phyloP scores from a whole-genome alignment of 73 alveolate species.

The Tetrahymena thermophila region DNA sequence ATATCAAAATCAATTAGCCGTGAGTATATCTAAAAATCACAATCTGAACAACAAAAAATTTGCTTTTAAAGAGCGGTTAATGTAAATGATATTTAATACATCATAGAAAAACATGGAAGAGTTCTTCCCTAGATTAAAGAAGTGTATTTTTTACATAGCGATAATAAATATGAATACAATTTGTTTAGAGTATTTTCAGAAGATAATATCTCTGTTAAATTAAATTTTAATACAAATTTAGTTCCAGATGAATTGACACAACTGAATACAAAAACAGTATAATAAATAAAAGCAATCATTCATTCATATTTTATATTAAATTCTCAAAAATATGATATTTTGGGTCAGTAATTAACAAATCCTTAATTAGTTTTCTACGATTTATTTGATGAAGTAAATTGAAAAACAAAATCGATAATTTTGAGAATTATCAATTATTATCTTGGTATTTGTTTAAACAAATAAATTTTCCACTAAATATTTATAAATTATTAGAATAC shows the following conservation, averaged over 20 bases:
- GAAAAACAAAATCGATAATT: no score
- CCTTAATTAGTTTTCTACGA: not conserved
- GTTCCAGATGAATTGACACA: not conserved
- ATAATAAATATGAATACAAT: not conserved
- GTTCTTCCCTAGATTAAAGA: not conserved
- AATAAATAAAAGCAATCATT: not conserved
- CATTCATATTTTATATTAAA: no score
- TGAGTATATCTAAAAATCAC: not conserved
- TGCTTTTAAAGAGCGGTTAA: not conserved
- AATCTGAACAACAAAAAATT: no score
- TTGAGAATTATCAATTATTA: no score
- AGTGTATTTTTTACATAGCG: not conserved
- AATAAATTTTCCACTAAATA: no score
- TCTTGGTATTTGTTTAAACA: no score
- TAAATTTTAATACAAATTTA: not conserved
- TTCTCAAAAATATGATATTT: not conserved
- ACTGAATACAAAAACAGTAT: not conserved
- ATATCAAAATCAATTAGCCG: not conserved
- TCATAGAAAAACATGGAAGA: not conserved
- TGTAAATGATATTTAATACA: not conserved
- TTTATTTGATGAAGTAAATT: not conserved
- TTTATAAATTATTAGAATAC: no score
- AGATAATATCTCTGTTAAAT: not conserved
- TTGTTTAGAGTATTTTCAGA: not conserved
- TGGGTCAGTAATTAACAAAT: not conserved